Evolutionary conservation across 2,329 filamentous ascomycete genomes (phyloP), one percentile per base, ranked within the genome.

Genomic region (Periconia sp.): DNA sequence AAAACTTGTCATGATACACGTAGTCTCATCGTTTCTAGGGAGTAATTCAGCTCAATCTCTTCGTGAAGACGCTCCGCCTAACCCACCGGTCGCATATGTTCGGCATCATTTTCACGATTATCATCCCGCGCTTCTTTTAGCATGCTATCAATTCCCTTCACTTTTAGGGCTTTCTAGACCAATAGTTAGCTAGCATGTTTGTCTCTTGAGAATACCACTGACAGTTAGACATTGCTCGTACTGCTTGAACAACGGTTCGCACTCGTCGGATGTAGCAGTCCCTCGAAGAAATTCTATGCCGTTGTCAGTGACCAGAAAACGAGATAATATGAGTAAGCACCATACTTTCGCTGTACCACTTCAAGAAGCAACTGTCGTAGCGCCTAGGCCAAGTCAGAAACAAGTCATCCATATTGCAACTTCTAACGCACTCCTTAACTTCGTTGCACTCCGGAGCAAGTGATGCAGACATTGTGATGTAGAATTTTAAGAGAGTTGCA

Each of bases 321-420:
- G 15, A 18, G 15, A 31, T 19, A 35, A 19, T 17, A 36, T 47
- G 9, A 33, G 26, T 30, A 34, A 21, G 3, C n/a, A n/a, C 71
- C 86, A 46, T 78, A 96, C 94, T 97, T 74, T 99, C 94, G 67
- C 92, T 96, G 72, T 99, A 99, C 94, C 94, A 99, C 74, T 96
- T 97, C 53, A 99, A 77, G 69, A 99, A 99, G 75, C 94, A 99
- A 38, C 87, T 92, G 71, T 99, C 94, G 68, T 99, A 99, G 60
- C 86, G 89, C 69, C 92, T 96, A 8, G 15, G 10, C 4, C 31
- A 9, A 16, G 48, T 40, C 37, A 43, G 28, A 4, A 25, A n/a
- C n/a, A 43, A 9, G 40, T 29, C 11, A 9, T 4, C 11, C 11
- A 17, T 29, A 0, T 16, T 19, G 3, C 15, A n/a, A 19, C 13